Conservation (phyloP, 1,284 basidiomycete species). For the Fomitopsis schrenkii region DNA sequence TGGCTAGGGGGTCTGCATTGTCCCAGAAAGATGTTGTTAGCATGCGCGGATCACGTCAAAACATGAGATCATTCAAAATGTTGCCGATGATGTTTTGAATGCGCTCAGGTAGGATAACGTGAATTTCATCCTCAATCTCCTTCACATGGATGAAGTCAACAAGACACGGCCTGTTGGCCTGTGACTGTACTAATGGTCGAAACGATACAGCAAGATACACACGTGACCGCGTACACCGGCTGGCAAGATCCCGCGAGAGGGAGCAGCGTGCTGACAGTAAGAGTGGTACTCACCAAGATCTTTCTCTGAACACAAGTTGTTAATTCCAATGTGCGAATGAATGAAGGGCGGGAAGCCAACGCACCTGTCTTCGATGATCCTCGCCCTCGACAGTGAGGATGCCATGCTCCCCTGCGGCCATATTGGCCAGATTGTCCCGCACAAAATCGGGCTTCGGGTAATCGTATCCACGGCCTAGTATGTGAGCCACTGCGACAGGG, state of each 20-base stretch:
- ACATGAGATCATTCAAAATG: no score
- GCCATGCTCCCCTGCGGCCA: constrained; percentile 46
- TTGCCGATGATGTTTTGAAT: no score
- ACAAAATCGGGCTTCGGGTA: constrained; percentile 69
- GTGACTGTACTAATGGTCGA: no score
- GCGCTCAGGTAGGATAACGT: no score
- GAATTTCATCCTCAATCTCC: no score
- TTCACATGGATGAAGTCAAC: no score
- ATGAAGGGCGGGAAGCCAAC: constrained; percentile 9
- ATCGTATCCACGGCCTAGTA: constrained; percentile 55
- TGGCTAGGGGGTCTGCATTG: no score
- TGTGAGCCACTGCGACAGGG: constrained; percentile 53
- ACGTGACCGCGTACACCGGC: background rate
- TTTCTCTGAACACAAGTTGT: constrained; percentile 27
- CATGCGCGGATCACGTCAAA: no score
- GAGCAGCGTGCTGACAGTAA: background rate
- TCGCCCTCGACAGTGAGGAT: constrained; percentile 48
- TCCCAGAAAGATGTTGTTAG: no score
- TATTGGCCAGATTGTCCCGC: constrained; percentile 49
- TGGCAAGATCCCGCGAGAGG: background rate
- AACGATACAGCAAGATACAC: background rate
- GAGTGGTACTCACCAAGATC: constrained; percentile 31
- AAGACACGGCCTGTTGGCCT: no score
- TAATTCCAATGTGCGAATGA: background rate
- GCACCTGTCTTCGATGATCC: constrained; percentile 49